A percentile compares a stretch with the other conserved stretches of the same genome.
phyloP scores from a whole-genome alignment of 2,329 filamentous ascomycete species.

The Aspergillus fructus region DNA sequence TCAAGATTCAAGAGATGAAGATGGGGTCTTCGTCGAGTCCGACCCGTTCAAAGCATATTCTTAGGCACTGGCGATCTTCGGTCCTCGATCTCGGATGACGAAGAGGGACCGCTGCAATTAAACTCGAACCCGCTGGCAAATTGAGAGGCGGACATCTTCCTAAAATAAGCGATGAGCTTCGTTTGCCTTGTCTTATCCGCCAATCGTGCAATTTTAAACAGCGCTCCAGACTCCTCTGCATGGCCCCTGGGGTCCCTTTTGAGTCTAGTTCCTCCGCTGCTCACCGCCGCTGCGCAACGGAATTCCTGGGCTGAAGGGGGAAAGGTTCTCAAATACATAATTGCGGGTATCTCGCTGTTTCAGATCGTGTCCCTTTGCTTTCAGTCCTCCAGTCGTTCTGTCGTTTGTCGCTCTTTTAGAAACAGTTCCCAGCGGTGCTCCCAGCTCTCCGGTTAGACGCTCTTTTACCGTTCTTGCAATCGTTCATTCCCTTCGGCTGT shows the following conservation, averaged over 20 bases:
- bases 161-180: conserved; percentile 15
- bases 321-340: conserved; percentile 17
- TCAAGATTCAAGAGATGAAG: not conserved
- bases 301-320: conserved; percentile 21
- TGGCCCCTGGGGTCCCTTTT: conserved; percentile 24
- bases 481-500: conserved; percentile 1
- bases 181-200: conserved; percentile 12
- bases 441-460: conserved; percentile 29
- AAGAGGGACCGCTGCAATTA: conserved; percentile 12
- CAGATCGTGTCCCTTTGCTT: conserved; percentile 23
- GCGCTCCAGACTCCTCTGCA: conserved; percentile 22
- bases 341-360: conserved; percentile 20
- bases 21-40: not conserved
- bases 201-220: conserved; percentile 19
- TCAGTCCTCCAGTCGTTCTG: conserved; percentile 27
- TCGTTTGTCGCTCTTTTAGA: conserved; percentile 35
- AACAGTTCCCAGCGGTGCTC: conserved; percentile 26
- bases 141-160: conserved; percentile 14
- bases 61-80: conserved; percentile 14
- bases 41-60: not conserved
- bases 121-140: conserved; percentile 13
- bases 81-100: conserved; percentile 10
- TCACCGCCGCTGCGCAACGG: conserved; percentile 33
- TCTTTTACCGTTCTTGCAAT: conserved; percentile 24
- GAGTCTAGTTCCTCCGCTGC: conserved; percentile 11